These are phyloP conservation scores for Blastomyces percursus DNA, from an alignment of 2,329 filamentous ascomycete species.

Conservation along the genomic window DNA sequence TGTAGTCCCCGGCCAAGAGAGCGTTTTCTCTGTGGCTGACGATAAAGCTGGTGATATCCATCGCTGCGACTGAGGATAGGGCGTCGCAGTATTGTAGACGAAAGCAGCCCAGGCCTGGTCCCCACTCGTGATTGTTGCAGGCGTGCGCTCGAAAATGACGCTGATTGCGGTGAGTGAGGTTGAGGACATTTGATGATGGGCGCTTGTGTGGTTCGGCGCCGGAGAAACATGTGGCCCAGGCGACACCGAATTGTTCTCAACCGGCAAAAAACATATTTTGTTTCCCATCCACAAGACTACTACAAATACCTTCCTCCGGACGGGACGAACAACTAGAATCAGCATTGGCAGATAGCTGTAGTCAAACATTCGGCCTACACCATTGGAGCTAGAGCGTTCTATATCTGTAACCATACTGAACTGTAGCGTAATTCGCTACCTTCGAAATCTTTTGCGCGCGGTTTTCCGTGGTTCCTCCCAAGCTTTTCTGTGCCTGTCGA, in stretches of 20 bases:
- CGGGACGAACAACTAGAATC: neutral
- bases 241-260: neutral
- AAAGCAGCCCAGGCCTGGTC: neutral
- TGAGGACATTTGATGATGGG: neutral
- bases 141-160: no score
- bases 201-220: conserved; percentile 2
- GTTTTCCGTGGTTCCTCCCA: neutral
- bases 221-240: conserved; percentile 4
- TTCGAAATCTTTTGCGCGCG: neutral
- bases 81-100: neutral
- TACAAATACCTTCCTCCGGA: neutral
- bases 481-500: neutral
- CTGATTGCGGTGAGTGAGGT: neutral
- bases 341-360: neutral
- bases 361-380: neutral
- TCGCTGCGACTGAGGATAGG: conserved; percentile 27
- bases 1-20: conserved; percentile 79
- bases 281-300: neutral
- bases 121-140: neutral
- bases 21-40: conserved; percentile 69
- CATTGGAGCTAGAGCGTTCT: neutral
- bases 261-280: neutral
- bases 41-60: conserved; percentile 86
- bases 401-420: neutral
- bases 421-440: neutral